phyloP scores from a whole-genome alignment of 2,329 filamentous ascomycete species.

The Botrytis byssoidea region DNA sequence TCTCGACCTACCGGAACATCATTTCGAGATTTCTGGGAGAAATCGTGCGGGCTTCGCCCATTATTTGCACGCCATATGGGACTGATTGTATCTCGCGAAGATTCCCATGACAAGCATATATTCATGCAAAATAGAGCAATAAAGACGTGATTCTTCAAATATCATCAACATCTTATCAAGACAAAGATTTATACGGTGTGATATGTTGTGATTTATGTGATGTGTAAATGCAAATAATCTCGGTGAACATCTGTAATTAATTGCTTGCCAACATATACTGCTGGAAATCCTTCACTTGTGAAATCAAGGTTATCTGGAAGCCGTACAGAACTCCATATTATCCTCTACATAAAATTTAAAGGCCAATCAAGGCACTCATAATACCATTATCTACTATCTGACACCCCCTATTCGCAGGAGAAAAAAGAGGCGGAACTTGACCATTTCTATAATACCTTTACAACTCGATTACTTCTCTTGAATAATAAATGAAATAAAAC shows the following conservation, averaged over 20 bases:
- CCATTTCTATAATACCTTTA: no score
- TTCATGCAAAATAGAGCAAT: constrained; percentile 37
- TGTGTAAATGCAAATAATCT: not conserved
- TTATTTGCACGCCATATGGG: constrained; percentile 35
- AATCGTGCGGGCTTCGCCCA: constrained; percentile 36
- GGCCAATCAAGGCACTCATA: not conserved
- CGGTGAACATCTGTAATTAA: not conserved
- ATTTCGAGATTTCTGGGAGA: constrained; percentile 32
- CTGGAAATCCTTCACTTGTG: not conserved
- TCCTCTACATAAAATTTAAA: not conserved
- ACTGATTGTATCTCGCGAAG: constrained; percentile 26
- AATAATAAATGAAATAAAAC: no score
- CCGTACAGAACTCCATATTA: not conserved
- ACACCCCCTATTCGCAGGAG: no score
- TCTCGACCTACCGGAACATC: constrained; percentile 31
- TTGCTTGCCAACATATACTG: not conserved
- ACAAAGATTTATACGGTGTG: not conserved
- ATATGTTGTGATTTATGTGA: not conserved
- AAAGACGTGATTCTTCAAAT: constrained; percentile 38
- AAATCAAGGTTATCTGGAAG: not conserved
- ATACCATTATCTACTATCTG: not conserved
- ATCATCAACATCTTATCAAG: not conserved
- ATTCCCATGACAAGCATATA: constrained; percentile 30
- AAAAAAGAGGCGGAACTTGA: no score
- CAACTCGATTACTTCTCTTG: no score